Conservation (phyloP, 257 asterid genomes). For the Ballota nigra region DNA sequence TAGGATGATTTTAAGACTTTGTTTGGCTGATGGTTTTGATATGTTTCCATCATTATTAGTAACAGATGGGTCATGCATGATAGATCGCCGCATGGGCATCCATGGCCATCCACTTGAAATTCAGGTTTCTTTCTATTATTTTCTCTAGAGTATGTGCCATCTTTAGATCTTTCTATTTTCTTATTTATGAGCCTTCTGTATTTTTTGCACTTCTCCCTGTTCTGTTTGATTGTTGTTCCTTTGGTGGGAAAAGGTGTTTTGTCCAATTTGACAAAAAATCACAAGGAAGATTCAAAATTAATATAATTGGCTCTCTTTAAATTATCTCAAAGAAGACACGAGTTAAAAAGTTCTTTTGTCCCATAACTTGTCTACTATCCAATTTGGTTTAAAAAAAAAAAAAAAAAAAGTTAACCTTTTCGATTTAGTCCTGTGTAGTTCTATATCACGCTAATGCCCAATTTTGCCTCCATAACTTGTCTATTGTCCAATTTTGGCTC, state of each 20-base stretch:
- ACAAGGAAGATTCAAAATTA: neutral
- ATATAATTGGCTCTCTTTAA: neutral
- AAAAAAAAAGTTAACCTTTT: too few species aligned
- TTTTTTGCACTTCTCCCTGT: constrained; percentile 27
- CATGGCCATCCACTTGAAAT: constrained; percentile 82
- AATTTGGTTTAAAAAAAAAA: too few species aligned
- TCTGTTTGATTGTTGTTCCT: constrained; percentile 51
- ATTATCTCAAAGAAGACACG: neutral
- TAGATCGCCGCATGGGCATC: constrained; percentile 85
- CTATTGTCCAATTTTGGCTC: too few species aligned
- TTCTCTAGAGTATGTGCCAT: neutral
- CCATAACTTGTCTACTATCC: too few species aligned
- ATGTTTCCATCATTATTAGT: constrained; percentile 74
- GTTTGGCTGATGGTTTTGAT: constrained; percentile 82
- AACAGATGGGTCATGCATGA: constrained; percentile 84
- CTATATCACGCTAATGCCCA: too few species aligned
- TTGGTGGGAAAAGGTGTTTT: constrained; percentile 22
- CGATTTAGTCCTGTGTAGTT: too few species aligned
- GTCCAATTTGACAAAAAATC: neutral
- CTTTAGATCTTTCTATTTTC: neutral
- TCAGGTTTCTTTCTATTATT: constrained; percentile 38
- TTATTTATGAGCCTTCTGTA: constrained; percentile 44
- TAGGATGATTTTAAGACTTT: constrained; percentile 65
- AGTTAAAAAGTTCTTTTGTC: too few species aligned
- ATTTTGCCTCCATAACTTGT: too few species aligned